Percentiles rank a stretch among this genome's conserved stretches.
These are phyloP conservation scores for Suillus ampliporus DNA, from an alignment of 768 basidiomycete species.

Conservation along the genomic window DNA sequence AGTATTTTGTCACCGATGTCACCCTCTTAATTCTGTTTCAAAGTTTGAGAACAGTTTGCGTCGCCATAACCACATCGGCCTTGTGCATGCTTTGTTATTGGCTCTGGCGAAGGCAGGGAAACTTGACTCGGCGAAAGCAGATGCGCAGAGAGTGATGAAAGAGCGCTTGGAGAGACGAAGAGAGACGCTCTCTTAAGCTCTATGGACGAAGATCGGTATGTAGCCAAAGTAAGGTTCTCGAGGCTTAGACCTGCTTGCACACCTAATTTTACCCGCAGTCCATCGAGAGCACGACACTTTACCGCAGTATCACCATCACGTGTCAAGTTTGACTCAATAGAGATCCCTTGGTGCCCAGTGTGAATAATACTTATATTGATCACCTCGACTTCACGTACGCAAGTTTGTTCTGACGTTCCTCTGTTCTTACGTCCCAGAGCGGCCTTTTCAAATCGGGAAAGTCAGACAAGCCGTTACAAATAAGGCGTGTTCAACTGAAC, in stretches of 20 bases:
- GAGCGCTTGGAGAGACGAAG: constrained; percentile 48
- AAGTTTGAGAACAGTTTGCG: constrained; percentile 90
- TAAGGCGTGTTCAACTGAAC: background rate
- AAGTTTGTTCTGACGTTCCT: background rate
- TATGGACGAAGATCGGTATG: constrained; percentile 48
- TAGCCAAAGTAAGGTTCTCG: background rate
- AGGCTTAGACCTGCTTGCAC: background rate
- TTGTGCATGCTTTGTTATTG: constrained; percentile 74
- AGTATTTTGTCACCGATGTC: constrained; percentile 5
- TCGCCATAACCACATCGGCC: constrained; percentile 85
- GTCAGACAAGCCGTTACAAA: background rate
- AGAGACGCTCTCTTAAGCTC: constrained; percentile 44
- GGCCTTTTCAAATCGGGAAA: constrained; percentile 3
- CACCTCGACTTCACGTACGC: background rate
- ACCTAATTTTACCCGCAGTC: background rate
- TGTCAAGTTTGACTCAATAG: background rate
- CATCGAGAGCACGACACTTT: background rate
- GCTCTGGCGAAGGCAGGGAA: constrained; percentile 75
- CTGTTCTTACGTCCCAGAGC: too few relatives aligned
- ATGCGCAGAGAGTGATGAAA: constrained; percentile 50
- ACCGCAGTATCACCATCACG: background rate
- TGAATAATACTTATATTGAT: constrained; percentile 1
- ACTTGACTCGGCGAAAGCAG: constrained; percentile 56
- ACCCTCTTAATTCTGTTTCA: constrained; percentile 17
- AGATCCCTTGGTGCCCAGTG: too few relatives aligned